Conservation (phyloP, 768 basidiomycete genomes). For the Tricholoma furcatifolium region DNA sequence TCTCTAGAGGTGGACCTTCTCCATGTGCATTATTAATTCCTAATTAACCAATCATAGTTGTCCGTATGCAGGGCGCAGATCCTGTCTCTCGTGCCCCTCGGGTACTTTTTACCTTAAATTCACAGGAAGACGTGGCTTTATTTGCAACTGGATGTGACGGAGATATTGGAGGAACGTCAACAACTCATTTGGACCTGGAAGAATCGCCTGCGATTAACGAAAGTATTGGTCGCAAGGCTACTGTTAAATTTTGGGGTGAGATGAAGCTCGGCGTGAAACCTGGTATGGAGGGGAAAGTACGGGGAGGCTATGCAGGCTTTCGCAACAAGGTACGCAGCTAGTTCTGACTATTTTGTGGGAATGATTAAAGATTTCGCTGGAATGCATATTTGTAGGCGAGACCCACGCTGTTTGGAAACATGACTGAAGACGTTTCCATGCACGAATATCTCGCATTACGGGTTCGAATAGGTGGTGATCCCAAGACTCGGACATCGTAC, state of each 20-base stretch:
- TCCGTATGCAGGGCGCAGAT: slow-evolving; percentile 78
- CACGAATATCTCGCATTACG: slow-evolving; percentile 83
- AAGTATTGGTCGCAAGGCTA: slow-evolving; percentile 46
- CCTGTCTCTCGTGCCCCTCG: slow-evolving; percentile 58
- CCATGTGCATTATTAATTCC: not conserved
- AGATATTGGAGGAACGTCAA: slow-evolving; percentile 85
- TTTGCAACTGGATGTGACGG: slow-evolving; percentile 82
- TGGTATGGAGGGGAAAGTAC: slow-evolving; percentile 64
- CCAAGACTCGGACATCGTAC: slow-evolving; percentile 78
- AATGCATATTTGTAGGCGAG: slow-evolving; percentile 44
- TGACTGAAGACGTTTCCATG: slow-evolving; percentile 79
- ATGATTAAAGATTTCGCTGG: not conserved
- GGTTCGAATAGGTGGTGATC: slow-evolving; percentile 74
- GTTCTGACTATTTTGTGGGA: not conserved
- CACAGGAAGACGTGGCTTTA: slow-evolving; percentile 52
- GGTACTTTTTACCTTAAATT: slow-evolving; percentile 66
- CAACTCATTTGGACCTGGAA: slow-evolving; percentile 74
- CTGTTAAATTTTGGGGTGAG: slow-evolving; percentile 77
- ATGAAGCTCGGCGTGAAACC: slow-evolving; percentile 70
- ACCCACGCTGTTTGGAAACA: slow-evolving; percentile 84
- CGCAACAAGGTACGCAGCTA: slow-evolving; percentile 64
- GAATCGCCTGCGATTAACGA: slow-evolving; percentile 43
- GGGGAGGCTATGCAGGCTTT: slow-evolving; percentile 91
- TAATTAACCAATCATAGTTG: slow-evolving; percentile 41
- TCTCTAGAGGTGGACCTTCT: slow-evolving; percentile 30